Evolutionary conservation across 75 land plant species (phyloP), one percentile per base, ranked within the genome.

Genomic region (Pinus taeda): DNA sequence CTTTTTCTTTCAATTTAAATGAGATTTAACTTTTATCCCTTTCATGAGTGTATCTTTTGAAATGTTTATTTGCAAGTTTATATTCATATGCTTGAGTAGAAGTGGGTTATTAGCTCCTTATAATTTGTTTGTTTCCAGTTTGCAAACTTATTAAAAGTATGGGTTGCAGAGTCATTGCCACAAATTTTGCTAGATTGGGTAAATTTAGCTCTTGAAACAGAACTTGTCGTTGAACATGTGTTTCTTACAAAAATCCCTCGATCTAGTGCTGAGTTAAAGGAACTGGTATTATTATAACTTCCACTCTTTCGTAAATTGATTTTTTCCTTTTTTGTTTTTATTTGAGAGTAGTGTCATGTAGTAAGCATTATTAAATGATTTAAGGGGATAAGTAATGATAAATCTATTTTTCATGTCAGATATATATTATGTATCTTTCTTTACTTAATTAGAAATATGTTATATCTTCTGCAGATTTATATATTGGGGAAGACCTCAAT

Each of bases 111-210:
- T 69, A 69, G 14, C 24, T 42, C 39, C 14, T 33, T 7, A 6
- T 65, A 33, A n/a, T 8, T 20, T 65, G 2, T 65, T 36, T 2
- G 17, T 36, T 33, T 8, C 69, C 42, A 65, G 20, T 65, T 33
- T 17, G 15, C 11, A 1, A 49, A 9, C 55, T 49, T 49, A 9
- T 59, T 7, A 37, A 26, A 59, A 37, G 15, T 83, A 72, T 29
- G 93, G 99, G 99, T 95, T 64, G 98, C 96, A 15, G 96, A 92
- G 76, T 93, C 98, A 12, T 82, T 97, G 71, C 98, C 98, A 6
- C 99, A 97, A 78, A 83, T 79, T 60, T 83, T 39, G 30, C 90
- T 39, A 98, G 84, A 39, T 81, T 97, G 67, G 99, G 99, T 6
- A 11, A 85, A 93, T 37, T 88, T 94, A 74, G 98, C 96, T 29